A percentile compares a stretch with the other conserved stretches of the same genome.
phyloP scores from a whole-genome alignment of 768 basidiomycete species.

The Amanita muscaria region DNA sequence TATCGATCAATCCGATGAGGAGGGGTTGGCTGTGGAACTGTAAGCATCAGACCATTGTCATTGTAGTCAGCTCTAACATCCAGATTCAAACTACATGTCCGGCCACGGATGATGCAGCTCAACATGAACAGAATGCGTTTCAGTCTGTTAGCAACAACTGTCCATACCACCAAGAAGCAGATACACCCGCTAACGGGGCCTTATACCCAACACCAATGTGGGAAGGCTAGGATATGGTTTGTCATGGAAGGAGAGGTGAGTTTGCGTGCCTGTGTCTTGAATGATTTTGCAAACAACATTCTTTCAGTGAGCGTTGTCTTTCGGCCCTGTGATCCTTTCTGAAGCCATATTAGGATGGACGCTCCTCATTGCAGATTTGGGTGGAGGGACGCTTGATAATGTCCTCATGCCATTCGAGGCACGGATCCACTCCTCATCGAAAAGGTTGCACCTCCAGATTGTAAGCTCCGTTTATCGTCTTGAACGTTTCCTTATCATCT shows the following conservation, averaged over 20 bases:
- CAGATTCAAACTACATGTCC: constrained; percentile 75
- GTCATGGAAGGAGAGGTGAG: constrained; percentile 83
- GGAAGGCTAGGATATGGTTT: constrained; percentile 66
- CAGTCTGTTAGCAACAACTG: constrained; percentile 56
- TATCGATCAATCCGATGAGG: constrained; percentile 62
- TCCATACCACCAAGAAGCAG: constrained; percentile 63
- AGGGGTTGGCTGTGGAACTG: constrained; percentile 70
- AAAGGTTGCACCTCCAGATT: constrained; percentile 78
- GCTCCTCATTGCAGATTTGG: constrained; percentile 73
- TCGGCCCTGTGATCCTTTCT: neutral
- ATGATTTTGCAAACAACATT: constrained; percentile 69
- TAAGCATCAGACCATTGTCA: constrained; percentile 22
- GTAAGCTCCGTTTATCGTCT: constrained; percentile 28
- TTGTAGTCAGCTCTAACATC: neutral
- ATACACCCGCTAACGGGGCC: constrained; percentile 75
- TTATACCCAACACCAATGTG: constrained; percentile 67
- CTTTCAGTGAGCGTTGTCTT: constrained; percentile 40
- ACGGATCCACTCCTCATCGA: constrained; percentile 68
- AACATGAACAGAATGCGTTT: constrained; percentile 82
- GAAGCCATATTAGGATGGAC: constrained; percentile 43
- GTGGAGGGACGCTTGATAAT: constrained; percentile 75
- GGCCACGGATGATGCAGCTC: constrained; percentile 70
- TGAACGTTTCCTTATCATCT: constrained; percentile 5
- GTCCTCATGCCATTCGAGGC: constrained; percentile 66
- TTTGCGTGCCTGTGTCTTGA: constrained; percentile 72